Evolutionary conservation across 345 rosid species (phyloP), one percentile per base, ranked within the genome.

Genomic region (Geranium brycei): DNA sequence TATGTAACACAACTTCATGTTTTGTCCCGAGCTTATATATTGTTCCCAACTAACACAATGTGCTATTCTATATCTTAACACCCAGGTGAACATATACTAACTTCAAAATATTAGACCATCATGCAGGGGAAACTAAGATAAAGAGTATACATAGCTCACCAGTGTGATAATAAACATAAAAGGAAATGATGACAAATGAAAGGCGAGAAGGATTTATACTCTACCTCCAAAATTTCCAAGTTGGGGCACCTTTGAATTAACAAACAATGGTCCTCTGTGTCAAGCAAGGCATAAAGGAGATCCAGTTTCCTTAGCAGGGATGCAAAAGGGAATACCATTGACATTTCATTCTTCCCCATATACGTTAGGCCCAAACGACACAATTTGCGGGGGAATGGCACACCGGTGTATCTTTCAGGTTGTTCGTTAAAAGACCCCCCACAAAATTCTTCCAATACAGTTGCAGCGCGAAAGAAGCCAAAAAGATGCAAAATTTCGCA

Each of bases 221-320:
- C 14, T 82, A 92, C 98, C 98, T 93, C 97, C 5, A 93, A 91
- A 79, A 88, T 80, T 83, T 93, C 97, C 67, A 93, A 71, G 79
- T 88, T 84, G 72, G 91, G 87, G 75, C 97, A 93, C 72, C 61
- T 77, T 68, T 85, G 86, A 74, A 93, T 85, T 68, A 93, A 79
- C 30, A 68, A 56, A 64, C 99, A 93, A 67, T 86, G 95, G 76
- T 87, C 99, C 51, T 88, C 95, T 0, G 91, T 80, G 75, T 80
- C 85, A 3, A 91, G 91, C 64, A 93, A 77, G 4, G 92, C 87
- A 71, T 83, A 90, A 57, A 91, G 91, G 61, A 93, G 93, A 77
- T 93, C 97, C 79, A 93, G 70, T 77, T 84, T 90, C 55, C 79
- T 87, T 51, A 93, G 86, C 58, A 68, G 64, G 17, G 87, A 72